phyloP scores from a whole-genome alignment of 139 green algal species.

The Chlorella ohadii region DNA sequence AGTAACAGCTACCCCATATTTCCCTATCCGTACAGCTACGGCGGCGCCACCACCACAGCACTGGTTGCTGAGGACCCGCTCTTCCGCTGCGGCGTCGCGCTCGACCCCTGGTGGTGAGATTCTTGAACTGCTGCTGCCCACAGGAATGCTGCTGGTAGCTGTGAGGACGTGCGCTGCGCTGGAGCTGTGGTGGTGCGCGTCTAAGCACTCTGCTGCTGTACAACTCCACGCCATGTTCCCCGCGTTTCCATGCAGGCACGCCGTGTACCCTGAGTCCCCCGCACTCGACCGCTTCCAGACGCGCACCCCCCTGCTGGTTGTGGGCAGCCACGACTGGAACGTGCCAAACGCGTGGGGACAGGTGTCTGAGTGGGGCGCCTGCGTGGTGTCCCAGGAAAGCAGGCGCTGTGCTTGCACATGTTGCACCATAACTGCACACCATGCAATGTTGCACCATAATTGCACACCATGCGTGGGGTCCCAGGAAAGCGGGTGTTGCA shows the following conservation, averaged over 20 bases:
- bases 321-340: constrained; percentile 74
- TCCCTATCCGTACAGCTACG: constrained; percentile 70
- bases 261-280: constrained; percentile 38
- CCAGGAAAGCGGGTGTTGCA: too few species aligned
- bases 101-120: constrained; percentile 74
- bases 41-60: constrained; percentile 64
- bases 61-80: constrained; percentile 46
- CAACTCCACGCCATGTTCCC: too few species aligned
- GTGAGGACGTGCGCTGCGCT: too few species aligned
- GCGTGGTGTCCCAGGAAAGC: too few species aligned
- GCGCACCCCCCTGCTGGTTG: constrained; percentile 56
- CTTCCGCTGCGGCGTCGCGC: constrained; percentile 49
- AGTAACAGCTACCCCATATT: too few species aligned
- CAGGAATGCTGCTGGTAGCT: not conserved
- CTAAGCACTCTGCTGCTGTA: too few species aligned
- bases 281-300: constrained; percentile 39
- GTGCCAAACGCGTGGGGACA: constrained; percentile 52
- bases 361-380: too few species aligned
- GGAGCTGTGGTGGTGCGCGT: too few species aligned
- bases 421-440: not conserved
- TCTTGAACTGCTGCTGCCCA: not conserved
- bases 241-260: too few species aligned
- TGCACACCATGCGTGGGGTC: too few species aligned
- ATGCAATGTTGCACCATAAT: too few species aligned
- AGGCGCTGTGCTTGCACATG: too few species aligned